These are phyloP conservation scores for Bruguiera hainesii DNA, from an alignment of 441 rosid genomes.

Conservation along the genomic window DNA sequence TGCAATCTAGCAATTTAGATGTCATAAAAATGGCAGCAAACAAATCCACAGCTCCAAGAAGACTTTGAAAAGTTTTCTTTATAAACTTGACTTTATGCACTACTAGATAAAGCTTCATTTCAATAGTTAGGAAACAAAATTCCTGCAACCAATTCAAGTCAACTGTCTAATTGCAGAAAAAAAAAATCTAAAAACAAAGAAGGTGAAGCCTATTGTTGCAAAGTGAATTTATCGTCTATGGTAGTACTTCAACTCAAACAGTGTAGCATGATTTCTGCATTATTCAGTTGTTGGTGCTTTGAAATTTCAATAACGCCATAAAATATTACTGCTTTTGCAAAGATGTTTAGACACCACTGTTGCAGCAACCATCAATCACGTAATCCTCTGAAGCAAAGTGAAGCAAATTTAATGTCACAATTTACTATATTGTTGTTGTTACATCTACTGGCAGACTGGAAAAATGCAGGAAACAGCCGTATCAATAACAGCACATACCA, in stretches of 20 bases:
- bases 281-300: too few species aligned
- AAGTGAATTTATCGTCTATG: too few species aligned
- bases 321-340: too few species aligned
- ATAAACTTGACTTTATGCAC: not conserved
- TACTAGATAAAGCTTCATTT: slow-evolving; percentile 5
- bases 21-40: slow-evolving; percentile 4
- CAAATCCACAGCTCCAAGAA: slow-evolving; percentile 15
- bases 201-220: not conserved
- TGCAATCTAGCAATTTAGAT: slow-evolving; percentile 14
- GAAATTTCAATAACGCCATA: too few species aligned
- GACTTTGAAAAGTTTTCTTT: not conserved
- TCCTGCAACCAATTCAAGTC: not conserved
- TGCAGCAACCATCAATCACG: not conserved
- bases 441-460: too few species aligned
- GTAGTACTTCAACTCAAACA: too few species aligned
- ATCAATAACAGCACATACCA: not conserved
- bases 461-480: not conserved
- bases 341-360: not conserved
- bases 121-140: not conserved
- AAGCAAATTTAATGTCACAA: not conserved
- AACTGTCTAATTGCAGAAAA: not conserved
- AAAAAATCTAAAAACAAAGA: not conserved
- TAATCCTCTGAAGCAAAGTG: not conserved
- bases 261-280: too few species aligned
- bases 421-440: not conserved